Percentiles rank a stretch among this genome's conserved stretches.
These are phyloP conservation scores for Phytopythium sindhum DNA, from an alignment of 352 stramenopile species.

Conservation along the genomic window DNA sequence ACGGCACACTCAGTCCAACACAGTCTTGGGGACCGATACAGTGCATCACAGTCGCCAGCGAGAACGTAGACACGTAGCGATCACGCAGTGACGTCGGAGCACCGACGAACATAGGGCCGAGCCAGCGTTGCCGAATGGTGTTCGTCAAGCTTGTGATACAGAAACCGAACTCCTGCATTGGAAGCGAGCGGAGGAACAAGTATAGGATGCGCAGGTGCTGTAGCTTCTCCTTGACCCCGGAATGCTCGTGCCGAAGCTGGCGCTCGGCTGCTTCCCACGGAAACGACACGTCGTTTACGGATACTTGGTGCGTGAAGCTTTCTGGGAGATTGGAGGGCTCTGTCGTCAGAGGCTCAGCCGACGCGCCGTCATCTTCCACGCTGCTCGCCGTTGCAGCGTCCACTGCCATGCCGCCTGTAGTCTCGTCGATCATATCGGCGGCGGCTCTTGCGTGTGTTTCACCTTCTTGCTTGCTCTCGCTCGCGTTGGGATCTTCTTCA, in stretches of 20 bases:
- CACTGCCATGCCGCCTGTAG: neutral
- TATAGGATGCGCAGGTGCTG: slow-evolving; percentile 16
- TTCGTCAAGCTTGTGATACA: neutral
- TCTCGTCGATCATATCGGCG: neutral
- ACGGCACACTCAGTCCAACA: too few relatives aligned
- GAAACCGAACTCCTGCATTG: slow-evolving; percentile 1
- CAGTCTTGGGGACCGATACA: too few relatives aligned
- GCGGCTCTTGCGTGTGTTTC: neutral
- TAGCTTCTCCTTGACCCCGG: slow-evolving; percentile 11
- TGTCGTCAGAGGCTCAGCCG: too few relatives aligned
- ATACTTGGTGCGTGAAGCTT: neutral
- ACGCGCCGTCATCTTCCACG: neutral
- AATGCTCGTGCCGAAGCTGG: neutral
- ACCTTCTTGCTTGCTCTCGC: neutral
- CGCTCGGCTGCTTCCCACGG: neutral
- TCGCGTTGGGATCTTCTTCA: neutral
- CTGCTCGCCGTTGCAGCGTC: too few relatives aligned
- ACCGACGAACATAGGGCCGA: neutral
- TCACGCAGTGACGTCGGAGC: neutral
- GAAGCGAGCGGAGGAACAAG: slow-evolving; percentile 9
- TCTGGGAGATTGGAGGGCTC: too few relatives aligned
- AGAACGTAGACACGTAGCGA: too few relatives aligned
- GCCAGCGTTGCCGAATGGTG: slow-evolving; percentile 9
- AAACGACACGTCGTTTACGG: neutral
- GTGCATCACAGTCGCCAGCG: too few relatives aligned